A percentile compares a stretch with the other conserved stretches of the same genome.
phyloP scores from a whole-genome alignment of 148 eudicot species.

The Cornus kousa region DNA sequence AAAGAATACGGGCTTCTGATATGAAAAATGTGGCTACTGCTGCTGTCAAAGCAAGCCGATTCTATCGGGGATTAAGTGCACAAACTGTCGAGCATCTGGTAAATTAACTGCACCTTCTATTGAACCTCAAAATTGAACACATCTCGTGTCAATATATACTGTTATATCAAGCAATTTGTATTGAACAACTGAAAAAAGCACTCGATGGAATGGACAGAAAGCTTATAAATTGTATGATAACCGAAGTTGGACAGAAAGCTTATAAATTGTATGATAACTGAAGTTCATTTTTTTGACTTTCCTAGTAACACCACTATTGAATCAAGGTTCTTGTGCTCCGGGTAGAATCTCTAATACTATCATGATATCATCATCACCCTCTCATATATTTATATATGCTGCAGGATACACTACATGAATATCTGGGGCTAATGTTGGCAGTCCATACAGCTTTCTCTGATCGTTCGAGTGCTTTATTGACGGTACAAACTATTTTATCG shows the following conservation, averaged over 20 bases:
- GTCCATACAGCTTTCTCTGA: conserved; percentile 80
- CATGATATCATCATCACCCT: neutral
- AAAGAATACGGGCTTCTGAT: conserved; percentile 63
- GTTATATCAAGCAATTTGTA: neutral
- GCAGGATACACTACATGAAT: conserved; percentile 90
- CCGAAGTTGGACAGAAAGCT: too few species aligned
- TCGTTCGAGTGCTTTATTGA: conserved; percentile 89
- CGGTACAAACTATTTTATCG: conserved; percentile 85
- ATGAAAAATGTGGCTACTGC: conserved; percentile 83
- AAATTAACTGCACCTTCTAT: conserved; percentile 14
- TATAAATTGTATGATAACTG: neutral
- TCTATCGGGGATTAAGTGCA: conserved; percentile 72
- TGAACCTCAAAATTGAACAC: neutral
- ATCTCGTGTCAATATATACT: neutral
- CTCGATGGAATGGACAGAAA: neutral
- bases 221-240: neutral
- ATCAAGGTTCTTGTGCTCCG: neutral
- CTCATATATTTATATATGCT: conserved; percentile 2
- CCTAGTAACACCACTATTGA: neutral
- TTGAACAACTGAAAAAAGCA: neutral
- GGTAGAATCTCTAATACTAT: conserved; percentile 1
- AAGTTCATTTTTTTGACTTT: neutral
- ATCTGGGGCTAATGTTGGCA: conserved; percentile 76
- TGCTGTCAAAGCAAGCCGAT: conserved; percentile 82
- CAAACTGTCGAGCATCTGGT: conserved; percentile 82